phyloP scores from a whole-genome alignment of 306 rosid species.

The Comarum palustre region DNA sequence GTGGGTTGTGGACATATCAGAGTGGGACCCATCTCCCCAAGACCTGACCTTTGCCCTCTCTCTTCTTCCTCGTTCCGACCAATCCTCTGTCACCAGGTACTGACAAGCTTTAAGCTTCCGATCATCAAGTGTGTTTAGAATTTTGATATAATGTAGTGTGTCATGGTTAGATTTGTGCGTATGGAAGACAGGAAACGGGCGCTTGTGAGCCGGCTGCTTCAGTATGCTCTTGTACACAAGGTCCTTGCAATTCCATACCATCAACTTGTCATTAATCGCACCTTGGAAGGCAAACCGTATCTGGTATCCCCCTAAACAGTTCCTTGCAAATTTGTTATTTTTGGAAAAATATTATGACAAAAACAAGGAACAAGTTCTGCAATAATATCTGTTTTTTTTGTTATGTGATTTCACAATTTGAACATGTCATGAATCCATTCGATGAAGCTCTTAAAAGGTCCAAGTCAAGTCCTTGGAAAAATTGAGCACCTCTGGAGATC shows the following conservation, averaged over 20 bases:
- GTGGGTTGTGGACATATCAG: constrained; percentile 70
- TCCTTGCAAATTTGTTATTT: neutral
- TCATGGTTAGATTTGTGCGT: constrained; percentile 44
- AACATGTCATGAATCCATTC: too few relatives aligned
- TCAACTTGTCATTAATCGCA: constrained; percentile 58
- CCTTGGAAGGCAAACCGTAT: constrained; percentile 77
- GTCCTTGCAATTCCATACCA: constrained; percentile 46
- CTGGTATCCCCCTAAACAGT: constrained; percentile 36
- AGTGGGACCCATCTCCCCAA: constrained; percentile 64
- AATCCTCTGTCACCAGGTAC: constrained; percentile 55
- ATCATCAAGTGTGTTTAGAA: too few relatives aligned
- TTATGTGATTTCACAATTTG: too few relatives aligned
- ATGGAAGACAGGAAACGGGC: constrained; percentile 71
- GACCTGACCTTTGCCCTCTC: constrained; percentile 55
- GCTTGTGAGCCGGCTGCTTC: constrained; percentile 78
- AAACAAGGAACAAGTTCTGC: too few relatives aligned
- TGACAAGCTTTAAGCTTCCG: neutral
- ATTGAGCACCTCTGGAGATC: neutral
- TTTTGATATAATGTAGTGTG: too few relatives aligned
- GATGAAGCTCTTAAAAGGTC: too few relatives aligned
- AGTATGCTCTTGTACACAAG: constrained; percentile 58
- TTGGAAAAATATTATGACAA: too few relatives aligned
- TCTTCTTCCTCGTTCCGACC: constrained; percentile 52
- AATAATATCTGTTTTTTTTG: too few relatives aligned
- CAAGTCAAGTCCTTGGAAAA: too few relatives aligned